Evolutionary conservation across 441 rosid genomes (phyloP).

Genomic region (Euphorbia schlechtendalii): DNA sequence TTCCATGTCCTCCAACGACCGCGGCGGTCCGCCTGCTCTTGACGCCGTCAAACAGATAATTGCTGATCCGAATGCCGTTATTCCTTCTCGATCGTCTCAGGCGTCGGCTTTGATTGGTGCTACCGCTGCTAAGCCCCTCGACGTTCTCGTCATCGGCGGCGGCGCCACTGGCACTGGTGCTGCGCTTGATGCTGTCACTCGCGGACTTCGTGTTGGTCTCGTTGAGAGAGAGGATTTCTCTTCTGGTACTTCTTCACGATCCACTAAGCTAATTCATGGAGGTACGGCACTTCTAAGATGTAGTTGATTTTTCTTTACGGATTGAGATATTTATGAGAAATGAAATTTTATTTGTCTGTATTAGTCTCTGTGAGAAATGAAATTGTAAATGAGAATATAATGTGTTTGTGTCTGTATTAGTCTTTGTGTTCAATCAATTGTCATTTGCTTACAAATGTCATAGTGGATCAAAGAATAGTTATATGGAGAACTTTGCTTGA

Average conservation of each 20-base stretch:
- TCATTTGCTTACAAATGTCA: background rate
- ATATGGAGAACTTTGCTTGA: background rate
- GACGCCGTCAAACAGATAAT: conserved; percentile 48
- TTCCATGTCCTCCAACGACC: conserved; percentile 49
- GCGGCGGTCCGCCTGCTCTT: conserved; percentile 31
- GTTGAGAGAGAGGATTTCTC: conserved; percentile 94
- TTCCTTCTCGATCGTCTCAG: conserved; percentile 66
- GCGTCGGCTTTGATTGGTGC: conserved; percentile 59
- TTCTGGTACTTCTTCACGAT: conserved; percentile 90
- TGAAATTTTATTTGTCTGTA: too few relatives aligned
- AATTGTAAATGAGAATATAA: background rate
- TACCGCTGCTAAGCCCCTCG: conserved; percentile 52
- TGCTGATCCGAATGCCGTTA: conserved; percentile 39
- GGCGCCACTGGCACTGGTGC: conserved; percentile 95
- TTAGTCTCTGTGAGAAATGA: background rate
- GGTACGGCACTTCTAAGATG: conserved; percentile 28
- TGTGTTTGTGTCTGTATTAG: background rate
- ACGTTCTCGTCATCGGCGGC: conserved; percentile 84
- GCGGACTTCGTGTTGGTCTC: conserved; percentile 87
- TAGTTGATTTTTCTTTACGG: background rate
- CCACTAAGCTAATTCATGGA: conserved; percentile 95
- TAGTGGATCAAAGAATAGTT: background rate
- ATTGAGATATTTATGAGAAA: too few relatives aligned
- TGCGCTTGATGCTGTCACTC: conserved; percentile 80
- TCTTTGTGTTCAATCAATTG: background rate